Conservation (phyloP, 176 grass and related monocot species). For the Elaeis guineensis region DNA sequence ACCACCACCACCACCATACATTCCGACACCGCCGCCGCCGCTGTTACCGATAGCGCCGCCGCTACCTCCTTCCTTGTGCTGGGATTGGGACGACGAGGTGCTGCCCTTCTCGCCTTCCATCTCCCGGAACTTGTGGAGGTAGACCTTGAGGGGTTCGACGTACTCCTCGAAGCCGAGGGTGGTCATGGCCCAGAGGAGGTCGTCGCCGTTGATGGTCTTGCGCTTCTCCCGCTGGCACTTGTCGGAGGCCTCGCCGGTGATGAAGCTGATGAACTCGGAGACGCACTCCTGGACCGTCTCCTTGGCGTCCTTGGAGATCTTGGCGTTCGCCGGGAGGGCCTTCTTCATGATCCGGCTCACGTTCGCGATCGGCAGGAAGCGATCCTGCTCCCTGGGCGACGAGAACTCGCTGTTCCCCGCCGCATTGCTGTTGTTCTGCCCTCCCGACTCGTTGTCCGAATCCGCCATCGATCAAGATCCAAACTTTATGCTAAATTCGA, state of each 20-base stretch:
- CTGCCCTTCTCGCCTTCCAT: conserved; percentile 71
- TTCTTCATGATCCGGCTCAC: conserved; percentile 99
- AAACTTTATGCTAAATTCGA: background rate
- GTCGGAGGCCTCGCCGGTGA: conserved; percentile 95
- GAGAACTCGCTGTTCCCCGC: conserved; percentile 22
- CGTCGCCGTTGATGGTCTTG: conserved; percentile 97
- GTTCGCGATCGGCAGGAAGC: conserved; percentile 91
- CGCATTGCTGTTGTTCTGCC: conserved; percentile 23
- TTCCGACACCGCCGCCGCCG: background rate
- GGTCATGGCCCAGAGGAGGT: conserved; percentile 94
- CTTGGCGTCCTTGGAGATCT: conserved; percentile 96
- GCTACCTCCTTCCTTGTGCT: background rate
- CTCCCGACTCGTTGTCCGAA: conserved; percentile 84
- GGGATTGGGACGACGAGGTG: background rate
- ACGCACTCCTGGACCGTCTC: conserved; percentile 99
- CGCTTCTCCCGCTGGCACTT: conserved; percentile 98
- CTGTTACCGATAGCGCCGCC: conserved; percentile 1
- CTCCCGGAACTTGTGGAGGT: conserved; percentile 91
- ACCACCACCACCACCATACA: background rate
- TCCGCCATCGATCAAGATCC: conserved; percentile 44
- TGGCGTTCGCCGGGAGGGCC: conserved; percentile 83
- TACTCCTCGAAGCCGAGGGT: conserved; percentile 97
- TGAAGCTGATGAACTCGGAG: conserved; percentile 96
- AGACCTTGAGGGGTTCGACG: conserved; percentile 85
- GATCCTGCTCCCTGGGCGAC: conserved; percentile 71